Evolutionary conservation across 2,329 filamentous ascomycete species (phyloP).

Genomic region (Fusarium bactridioides): DNA sequence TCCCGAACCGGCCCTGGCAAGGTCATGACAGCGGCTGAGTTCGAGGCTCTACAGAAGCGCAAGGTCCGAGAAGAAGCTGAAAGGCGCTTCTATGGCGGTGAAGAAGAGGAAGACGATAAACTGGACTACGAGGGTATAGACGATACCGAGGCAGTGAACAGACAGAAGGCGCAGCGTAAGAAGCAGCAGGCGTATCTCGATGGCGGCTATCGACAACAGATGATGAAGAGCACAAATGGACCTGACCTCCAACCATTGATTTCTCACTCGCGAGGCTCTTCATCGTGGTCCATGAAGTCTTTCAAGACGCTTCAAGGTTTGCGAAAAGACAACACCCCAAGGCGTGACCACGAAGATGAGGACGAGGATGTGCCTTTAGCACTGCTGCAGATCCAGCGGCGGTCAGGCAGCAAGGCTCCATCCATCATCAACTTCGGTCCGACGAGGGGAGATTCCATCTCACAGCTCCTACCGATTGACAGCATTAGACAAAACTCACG

Average conservation of each 20-base stretch:
- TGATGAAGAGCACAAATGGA: slow-evolving; percentile 25
- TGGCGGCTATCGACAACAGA: slow-evolving; percentile 12
- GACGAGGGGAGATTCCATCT: not conserved
- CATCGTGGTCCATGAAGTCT: slow-evolving; percentile 5
- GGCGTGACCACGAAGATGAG: not conserved
- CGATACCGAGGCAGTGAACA: not conserved
- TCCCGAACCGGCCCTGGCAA: not conserved
- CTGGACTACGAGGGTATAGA: slow-evolving; percentile 9
- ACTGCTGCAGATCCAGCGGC: not conserved
- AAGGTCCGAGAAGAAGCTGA: not conserved
- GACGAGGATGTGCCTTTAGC: slow-evolving; percentile 18
- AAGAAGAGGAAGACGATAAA: slow-evolving; percentile 17
- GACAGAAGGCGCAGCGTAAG: slow-evolving; percentile 1
- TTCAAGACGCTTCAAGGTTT: not conserved
- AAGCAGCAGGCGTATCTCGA: slow-evolving; percentile 17
- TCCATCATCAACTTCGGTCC: not conserved
- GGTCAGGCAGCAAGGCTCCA: not conserved
- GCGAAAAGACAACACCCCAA: not conserved
- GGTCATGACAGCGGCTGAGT: slow-evolving; percentile 22
- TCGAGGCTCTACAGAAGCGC: slow-evolving; percentile 1
- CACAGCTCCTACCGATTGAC: not conserved
- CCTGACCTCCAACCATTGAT: not conserved
- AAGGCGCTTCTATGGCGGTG: not conserved
- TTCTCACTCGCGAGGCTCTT: not conserved
- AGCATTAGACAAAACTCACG: not conserved